phyloP scores from a whole-genome alignment of 1,284 basidiomycete species.

The Sporisorium scitamineum region DNA sequence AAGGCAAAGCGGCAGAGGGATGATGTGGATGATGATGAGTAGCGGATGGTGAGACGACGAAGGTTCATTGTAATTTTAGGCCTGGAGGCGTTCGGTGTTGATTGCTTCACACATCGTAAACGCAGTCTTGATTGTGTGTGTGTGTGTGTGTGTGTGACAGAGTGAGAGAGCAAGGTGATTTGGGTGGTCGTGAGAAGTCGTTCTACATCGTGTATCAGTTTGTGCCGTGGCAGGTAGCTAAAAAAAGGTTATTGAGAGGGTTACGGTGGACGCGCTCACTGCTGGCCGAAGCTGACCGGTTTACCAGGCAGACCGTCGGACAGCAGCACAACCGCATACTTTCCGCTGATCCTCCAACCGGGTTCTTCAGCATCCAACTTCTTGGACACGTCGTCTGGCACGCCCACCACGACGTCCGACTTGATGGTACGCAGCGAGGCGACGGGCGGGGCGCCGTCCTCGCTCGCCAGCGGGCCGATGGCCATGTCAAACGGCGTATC shows the following conservation, averaged over 20 bases:
- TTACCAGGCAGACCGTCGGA: slow-evolving; percentile 56
- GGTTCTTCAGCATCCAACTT: slow-evolving; percentile 77
- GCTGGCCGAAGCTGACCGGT: slow-evolving; percentile 47
- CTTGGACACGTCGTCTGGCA: slow-evolving; percentile 77
- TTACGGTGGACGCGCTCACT: slow-evolving; percentile 6
- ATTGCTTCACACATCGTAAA: too few relatives aligned
- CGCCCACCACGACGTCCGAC: slow-evolving; percentile 80
- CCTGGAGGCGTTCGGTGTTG: not conserved
- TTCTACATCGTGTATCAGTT: not conserved
- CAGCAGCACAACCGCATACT: slow-evolving; percentile 74
- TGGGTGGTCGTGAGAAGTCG: not conserved
- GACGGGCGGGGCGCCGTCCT: slow-evolving; percentile 87
- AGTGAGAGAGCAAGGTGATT: too few relatives aligned
- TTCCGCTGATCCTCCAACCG: slow-evolving; percentile 84
- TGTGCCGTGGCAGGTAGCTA: too few relatives aligned
- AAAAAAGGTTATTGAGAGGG: too few relatives aligned
- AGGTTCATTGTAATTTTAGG: slow-evolving; percentile 1
- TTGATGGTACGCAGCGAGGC: slow-evolving; percentile 67
- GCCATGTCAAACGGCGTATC: slow-evolving; percentile 90
- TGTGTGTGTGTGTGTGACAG: too few relatives aligned
- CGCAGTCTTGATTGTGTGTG: too few relatives aligned
- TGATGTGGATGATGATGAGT: slow-evolving; percentile 40
- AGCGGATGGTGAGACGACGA: not conserved
- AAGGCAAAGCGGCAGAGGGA: slow-evolving; percentile 26
- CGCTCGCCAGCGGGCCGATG: slow-evolving; percentile 91